phyloP scores from a whole-genome alignment of 2,329 filamentous ascomycete genomes.

The Fusarium incarnatum region DNA sequence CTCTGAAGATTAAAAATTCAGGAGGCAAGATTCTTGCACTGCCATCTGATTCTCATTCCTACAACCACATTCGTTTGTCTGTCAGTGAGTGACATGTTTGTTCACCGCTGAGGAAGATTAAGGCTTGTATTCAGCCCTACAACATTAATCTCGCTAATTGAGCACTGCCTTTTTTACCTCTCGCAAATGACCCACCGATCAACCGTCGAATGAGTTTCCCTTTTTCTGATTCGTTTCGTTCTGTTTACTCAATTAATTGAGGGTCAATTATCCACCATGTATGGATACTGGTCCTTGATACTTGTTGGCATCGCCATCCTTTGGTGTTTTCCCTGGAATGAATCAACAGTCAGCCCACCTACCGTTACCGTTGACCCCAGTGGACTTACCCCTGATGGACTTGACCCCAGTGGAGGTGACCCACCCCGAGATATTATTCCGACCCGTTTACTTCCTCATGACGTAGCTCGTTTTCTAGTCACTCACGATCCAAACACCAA shows the following conservation, averaged over 20 bases:
- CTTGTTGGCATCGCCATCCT: neutral
- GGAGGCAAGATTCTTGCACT: neutral
- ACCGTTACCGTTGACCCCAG: neutral
- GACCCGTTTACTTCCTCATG: conserved; percentile 13
- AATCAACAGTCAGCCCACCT: neutral
- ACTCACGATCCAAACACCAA: neutral
- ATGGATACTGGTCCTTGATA: neutral
- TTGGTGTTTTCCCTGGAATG: neutral
- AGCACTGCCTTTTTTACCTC: neutral
- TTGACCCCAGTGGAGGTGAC: neutral
- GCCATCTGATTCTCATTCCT: too few relatives aligned
- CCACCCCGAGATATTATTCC: conserved; percentile 32
- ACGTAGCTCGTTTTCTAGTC: neutral
- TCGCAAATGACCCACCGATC: neutral
- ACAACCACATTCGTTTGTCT: too few relatives aligned
- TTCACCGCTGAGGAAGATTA: neutral
- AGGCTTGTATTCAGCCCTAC: conserved; percentile 2
- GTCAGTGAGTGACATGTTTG: neutral
- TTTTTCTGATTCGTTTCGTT: neutral
- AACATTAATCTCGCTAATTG: neutral
- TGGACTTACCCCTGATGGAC: too few relatives aligned
- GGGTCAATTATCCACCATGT: neutral
- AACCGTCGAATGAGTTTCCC: neutral
- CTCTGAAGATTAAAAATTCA: neutral
- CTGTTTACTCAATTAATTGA: neutral